Evolutionary conservation across 441 rosid genomes (phyloP).

Genomic region (Codiaeum variegatum): DNA sequence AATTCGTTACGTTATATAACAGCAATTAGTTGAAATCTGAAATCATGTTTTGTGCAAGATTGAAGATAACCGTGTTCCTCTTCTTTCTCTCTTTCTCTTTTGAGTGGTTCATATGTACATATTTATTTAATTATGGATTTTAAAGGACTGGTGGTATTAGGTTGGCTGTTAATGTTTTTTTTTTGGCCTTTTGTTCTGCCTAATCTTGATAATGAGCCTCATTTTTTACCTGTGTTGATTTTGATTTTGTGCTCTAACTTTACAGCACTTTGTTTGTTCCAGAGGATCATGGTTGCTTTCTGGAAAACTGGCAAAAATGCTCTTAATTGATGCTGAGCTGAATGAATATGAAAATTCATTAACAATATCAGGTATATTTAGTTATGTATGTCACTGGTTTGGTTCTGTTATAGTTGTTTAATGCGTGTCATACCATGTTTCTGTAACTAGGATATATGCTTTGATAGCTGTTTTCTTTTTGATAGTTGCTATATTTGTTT

Average conservation of each 20-base stretch:
- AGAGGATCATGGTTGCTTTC: slow-evolving; percentile 83
- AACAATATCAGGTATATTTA: slow-evolving; percentile 69
- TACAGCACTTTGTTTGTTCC: slow-evolving; percentile 16
- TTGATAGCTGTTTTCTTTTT: background rate
- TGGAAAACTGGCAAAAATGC: slow-evolving; percentile 83
- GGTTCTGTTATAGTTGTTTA: slow-evolving; percentile 2
- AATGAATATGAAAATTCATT: slow-evolving; percentile 65
- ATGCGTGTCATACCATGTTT: background rate
- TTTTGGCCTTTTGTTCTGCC: background rate
- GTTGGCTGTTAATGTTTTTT: background rate
- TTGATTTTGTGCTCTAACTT: slow-evolving; percentile 7
- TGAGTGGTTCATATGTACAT: background rate
- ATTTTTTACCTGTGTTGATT: background rate
- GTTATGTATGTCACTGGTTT: slow-evolving; percentile 10
- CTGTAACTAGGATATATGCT: background rate
- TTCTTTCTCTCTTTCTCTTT: background rate
- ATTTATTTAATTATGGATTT: background rate
- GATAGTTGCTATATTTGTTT: background rate
- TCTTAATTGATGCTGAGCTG: slow-evolving; percentile 75
- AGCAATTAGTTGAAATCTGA: background rate
- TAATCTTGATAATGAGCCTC: background rate
- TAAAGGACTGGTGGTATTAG: background rate
- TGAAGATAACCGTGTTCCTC: background rate
- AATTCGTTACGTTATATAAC: background rate
- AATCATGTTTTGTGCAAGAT: background rate